Evolutionary conservation across 1,284 basidiomycete species (phyloP).

Genomic region (Ceratobasidium sp.): DNA sequence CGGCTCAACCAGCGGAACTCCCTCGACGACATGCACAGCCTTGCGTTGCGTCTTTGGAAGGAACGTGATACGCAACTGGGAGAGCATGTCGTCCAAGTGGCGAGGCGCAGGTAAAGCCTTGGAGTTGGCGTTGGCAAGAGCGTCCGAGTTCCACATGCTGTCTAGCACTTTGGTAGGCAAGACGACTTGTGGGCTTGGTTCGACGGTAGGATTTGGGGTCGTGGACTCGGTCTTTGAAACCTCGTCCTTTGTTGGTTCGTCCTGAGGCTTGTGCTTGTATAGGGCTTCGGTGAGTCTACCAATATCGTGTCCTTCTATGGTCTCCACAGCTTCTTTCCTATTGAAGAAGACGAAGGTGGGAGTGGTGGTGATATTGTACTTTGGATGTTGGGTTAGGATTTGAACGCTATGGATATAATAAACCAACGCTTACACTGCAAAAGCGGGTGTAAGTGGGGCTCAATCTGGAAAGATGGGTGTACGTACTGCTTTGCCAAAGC

Average conservation of each 20-base stretch:
- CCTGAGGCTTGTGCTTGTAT: background rate
- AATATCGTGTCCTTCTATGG: background rate
- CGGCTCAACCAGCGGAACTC: conserved; percentile 62
- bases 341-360: background rate
- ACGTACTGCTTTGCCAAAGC: background rate
- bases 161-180: conserved; percentile 3
- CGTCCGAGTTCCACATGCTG: conserved; percentile 14
- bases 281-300: background rate
- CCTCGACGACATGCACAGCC: conserved; percentile 65
- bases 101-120: conserved; percentile 61
- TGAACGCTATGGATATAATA: background rate
- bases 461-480: background rate
- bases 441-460: background rate
- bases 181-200: too few relatives aligned
- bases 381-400: background rate
- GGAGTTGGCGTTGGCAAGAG: background rate
- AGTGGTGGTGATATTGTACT: background rate
- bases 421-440: background rate
- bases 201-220: too few relatives aligned
- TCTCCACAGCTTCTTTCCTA: background rate
- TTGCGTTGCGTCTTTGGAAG: conserved; percentile 82
- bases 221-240: too few relatives aligned
- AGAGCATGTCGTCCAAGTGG: conserved; percentile 74
- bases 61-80: conserved; percentile 75
- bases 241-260: background rate